Base-by-base conservation (phyloP, 1,284 basidiomycete genomes). In the Trichosporon coremiiforme region DNA sequence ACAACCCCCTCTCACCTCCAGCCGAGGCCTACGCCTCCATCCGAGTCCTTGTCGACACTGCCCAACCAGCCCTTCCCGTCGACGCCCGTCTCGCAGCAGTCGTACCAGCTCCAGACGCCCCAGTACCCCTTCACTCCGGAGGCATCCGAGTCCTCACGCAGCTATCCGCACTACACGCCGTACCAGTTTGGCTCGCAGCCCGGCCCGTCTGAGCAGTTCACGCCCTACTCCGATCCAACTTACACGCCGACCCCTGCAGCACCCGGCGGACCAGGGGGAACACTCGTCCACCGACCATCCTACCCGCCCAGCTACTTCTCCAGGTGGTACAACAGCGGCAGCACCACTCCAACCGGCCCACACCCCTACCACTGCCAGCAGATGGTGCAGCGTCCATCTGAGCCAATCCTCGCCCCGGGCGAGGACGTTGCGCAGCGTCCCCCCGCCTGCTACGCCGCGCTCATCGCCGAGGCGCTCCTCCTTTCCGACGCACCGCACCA, bases 391-490 rank as follows among this genome's bases (percentile, higher is more conserved):
- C 57, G 57, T 62, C 57, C 57, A 7, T 5, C 57, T 17, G 81
- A 82, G 69, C 81, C 81, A 8, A 79, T 83, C 72, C 75, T 83
- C 33, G 75, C 72, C 25, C 80, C 78, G 5, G 80, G 80, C 13
- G 81, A 83, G 68, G 65, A 78, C 7, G 76, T 75, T 0, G 79
- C 80, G 1, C 76, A 79, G 13, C 73, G 81, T 53, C 82, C 82
- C 6, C 75, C 78, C 8, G 76, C 75, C 69, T 80, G 79, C 15
- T 84, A 83, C 65, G 81, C 82, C 6, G 81, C 80, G 1, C 74
- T 84, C 67, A 84, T 84, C 55, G 82, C 81, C 29, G 80, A 83
- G 66, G 81, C 82, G 3, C 71, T 84, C 5, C 72, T 84, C 2
- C 62, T 77, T 3, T 73, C 80, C 9, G 73, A 76, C 10, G 74